Evolutionary conservation across 805 yeast genomes (phyloP).

Genomic region (Cyberlindnera xishuangbannaensis): DNA sequence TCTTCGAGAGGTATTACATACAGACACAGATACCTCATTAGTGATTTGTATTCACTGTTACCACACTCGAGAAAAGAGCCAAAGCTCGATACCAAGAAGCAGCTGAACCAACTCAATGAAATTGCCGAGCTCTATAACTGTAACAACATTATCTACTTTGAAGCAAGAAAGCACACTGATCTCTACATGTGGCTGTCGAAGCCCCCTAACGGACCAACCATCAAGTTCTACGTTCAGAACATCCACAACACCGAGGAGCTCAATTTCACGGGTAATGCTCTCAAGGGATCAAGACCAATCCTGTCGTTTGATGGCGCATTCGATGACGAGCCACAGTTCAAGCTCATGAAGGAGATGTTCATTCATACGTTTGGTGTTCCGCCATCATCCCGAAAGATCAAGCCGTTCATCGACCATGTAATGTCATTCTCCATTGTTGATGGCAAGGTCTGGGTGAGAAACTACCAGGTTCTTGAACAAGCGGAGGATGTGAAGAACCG

Average conservation of each 20-base stretch:
- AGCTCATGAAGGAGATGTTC: slow-evolving; percentile 77
- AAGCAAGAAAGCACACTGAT: slow-evolving; percentile 94
- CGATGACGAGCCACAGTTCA: slow-evolving; percentile 61
- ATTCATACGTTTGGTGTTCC: slow-evolving; percentile 91
- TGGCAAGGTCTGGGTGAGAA: slow-evolving; percentile 91
- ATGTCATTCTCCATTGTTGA: slow-evolving; percentile 90
- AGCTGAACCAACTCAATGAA: slow-evolving; percentile 83
- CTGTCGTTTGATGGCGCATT: slow-evolving; percentile 83
- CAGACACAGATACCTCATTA: slow-evolving; percentile 91
- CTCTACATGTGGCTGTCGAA: slow-evolving; percentile 91
- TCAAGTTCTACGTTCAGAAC: slow-evolving; percentile 90
- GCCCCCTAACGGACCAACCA: slow-evolving; percentile 97
- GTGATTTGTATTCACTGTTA: slow-evolving; percentile 68
- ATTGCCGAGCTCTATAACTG: slow-evolving; percentile 96
- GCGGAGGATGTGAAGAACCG: slow-evolving; percentile 48
- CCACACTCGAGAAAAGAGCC: slow-evolving; percentile 98
- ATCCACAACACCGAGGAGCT: slow-evolving; percentile 94
- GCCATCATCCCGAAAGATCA: slow-evolving; percentile 83
- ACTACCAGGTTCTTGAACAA: slow-evolving; percentile 76
- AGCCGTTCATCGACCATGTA: slow-evolving; percentile 94
- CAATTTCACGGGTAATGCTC: slow-evolving; percentile 93
- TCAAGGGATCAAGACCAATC: slow-evolving; percentile 92
- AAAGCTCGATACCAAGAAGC: slow-evolving; percentile 88
- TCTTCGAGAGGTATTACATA: slow-evolving; percentile 93
- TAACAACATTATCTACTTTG: slow-evolving; percentile 90